phyloP scores from a whole-genome alignment of 2,329 filamentous ascomycete genomes.

The Fusarium succisae region DNA sequence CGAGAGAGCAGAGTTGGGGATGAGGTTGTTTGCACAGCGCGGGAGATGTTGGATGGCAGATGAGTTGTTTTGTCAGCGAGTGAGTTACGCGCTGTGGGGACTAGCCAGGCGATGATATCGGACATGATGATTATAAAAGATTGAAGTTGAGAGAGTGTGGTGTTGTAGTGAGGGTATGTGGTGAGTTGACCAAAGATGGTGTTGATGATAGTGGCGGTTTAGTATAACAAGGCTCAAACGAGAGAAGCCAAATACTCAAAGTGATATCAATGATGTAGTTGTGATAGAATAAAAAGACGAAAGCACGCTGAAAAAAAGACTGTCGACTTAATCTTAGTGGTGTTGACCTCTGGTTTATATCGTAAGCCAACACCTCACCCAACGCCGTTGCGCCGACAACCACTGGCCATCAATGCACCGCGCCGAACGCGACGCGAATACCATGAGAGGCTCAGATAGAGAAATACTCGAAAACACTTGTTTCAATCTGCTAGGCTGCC shows the following conservation, averaged over 20 bases:
- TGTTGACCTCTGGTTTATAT: constrained; percentile 28
- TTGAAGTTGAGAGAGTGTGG: constrained; percentile 3
- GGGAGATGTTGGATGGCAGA: constrained; percentile 46
- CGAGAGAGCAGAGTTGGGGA: constrained; percentile 42
- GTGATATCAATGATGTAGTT: neutral
- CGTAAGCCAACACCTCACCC: constrained; percentile 12
- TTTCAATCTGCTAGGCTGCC: constrained; percentile 21
- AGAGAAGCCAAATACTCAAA: constrained; percentile 30
- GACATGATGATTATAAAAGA: constrained; percentile 22
- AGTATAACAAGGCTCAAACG: constrained; percentile 33
- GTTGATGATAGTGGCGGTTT: neutral
- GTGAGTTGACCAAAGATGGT: constrained; percentile 12
- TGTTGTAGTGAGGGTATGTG: constrained; percentile 8
- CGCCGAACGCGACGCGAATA: constrained; percentile 18
- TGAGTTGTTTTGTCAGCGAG: constrained; percentile 47
- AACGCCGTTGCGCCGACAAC: constrained; percentile 32
- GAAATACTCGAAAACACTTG: constrained; percentile 18
- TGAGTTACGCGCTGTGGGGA: constrained; percentile 48
- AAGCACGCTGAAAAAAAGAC: constrained; percentile 30
- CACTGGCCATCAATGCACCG: constrained; percentile 25
- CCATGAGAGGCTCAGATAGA: neutral
- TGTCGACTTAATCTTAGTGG: neutral
- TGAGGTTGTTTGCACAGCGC: constrained; percentile 39
- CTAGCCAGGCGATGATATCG: constrained; percentile 53
- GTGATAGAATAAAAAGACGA: neutral